Base-by-base conservation (phyloP, 2,329 filamentous ascomycete species). In the Graphiopsis chlorocephala region DNA sequence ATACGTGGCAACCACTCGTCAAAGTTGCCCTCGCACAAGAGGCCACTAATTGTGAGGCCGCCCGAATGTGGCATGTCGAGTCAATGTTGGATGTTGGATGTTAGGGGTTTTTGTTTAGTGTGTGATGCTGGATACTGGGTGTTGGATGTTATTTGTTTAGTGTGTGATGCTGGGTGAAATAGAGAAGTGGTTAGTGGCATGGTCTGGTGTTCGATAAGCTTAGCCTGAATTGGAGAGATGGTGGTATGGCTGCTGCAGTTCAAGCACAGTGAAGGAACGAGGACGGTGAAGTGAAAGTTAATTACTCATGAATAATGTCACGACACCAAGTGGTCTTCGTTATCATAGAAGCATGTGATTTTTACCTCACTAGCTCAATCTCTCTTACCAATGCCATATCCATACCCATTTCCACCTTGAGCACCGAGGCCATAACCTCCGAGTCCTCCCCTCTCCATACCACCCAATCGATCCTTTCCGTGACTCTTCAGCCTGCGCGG, bases 401-500 rank as follows among this genome's bases (percentile, higher is more conserved):
- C 79, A 73, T 79, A 71, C 72, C 3, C 77, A 65, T 70, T 70
- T 61, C 76, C 76, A 63, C 78, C 75, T 6, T 78, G 80, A 31
- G 53, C 42, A 10, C 47, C 35, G 11, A 64, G 62, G 15, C 63
- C 63, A 75, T 82, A 82, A 0, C 81, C 78, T 12, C 78, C 79
- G 53, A 75, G 58, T 45, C 75, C 71, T 64, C 75, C 78, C 64
- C 78, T 76, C 65, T 79, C 76, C 64, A 76, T 72, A 2, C 76
- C 78, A 68, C 64, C 75, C 73, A 73, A 72, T 69, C 83, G 78
- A 71, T 86, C 85, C 58, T 82, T 82, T 50, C 85, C 85, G 76
- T 88, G 86, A 61, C 82, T 80, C 78, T 81, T 85, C 68, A 83
- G 71, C 66, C 83, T 74, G 48, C 82, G 73, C 61, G 83, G 83